These are phyloP conservation scores for Exobasidium cylindrosporum DNA, from an alignment of 1,284 basidiomycete species.

Conservation along the genomic window DNA sequence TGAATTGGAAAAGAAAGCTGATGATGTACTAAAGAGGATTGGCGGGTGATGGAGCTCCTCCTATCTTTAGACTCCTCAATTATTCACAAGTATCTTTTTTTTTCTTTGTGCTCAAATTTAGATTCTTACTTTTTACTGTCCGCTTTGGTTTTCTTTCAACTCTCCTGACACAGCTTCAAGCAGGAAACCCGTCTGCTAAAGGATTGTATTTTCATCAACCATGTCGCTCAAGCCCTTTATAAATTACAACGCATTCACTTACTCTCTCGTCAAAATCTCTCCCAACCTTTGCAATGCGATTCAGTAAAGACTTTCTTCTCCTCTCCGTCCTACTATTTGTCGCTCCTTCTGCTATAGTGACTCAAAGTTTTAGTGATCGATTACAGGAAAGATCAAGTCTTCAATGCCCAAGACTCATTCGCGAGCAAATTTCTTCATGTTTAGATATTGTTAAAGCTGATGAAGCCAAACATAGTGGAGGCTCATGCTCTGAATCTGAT, in stretches of 20 bases:
- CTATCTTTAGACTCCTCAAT: no score
- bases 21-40: slow-evolving; percentile 23
- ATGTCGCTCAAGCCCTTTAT: no score
- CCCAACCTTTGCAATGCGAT: background rate
- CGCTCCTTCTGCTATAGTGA: background rate
- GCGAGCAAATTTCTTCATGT: background rate
- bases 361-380: background rate
- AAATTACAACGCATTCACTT: no score
- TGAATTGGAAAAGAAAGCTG: slow-evolving; percentile 32
- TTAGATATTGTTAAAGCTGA: slow-evolving; percentile 3
- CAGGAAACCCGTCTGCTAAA: no score
- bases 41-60: no score
- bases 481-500: slow-evolving; percentile 6
- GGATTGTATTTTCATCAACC: no score
- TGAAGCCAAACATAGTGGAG: background rate
- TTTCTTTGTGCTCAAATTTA: no score
- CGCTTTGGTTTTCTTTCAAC: no score
- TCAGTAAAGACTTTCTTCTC: background rate
- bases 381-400: background rate
- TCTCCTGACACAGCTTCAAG: background rate
- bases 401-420: background rate
- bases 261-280: background rate
- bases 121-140: no score
- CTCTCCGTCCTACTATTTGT: background rate
- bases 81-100: no score